phyloP scores from a whole-genome alignment of 2,329 filamentous ascomycete species.

The Aspergillus felis region DNA sequence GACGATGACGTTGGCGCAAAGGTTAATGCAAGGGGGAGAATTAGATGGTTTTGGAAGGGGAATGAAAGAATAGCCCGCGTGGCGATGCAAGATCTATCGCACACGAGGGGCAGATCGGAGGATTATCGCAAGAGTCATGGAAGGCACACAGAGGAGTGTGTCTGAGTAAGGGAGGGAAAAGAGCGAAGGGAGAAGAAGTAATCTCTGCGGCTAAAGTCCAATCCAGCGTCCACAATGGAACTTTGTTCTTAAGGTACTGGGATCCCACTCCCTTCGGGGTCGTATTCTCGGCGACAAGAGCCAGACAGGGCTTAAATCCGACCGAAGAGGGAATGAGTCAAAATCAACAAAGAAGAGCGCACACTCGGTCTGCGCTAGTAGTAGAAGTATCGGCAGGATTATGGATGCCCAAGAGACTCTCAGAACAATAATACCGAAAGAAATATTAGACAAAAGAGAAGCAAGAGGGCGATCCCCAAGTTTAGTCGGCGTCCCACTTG shows the following conservation, averaged over 20 bases:
- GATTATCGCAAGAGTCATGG: constrained; percentile 17
- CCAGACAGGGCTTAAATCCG: background rate
- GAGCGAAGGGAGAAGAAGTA: background rate
- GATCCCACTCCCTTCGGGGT: too few species aligned
- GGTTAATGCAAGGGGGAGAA: constrained; percentile 11
- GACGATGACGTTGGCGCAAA: constrained; percentile 12
- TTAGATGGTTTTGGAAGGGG: constrained; percentile 8
- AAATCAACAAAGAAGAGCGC: background rate
- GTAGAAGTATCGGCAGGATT: background rate
- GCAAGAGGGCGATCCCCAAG: background rate
- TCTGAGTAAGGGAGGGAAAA: background rate
- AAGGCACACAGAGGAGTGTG: constrained; percentile 7
- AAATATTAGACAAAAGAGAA: background rate
- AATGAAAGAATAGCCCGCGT: constrained; percentile 12
- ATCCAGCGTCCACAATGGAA: background rate
- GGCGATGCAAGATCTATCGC: constrained; percentile 17
- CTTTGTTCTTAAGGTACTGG: background rate
- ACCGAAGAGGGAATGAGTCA: background rate
- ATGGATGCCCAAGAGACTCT: background rate
- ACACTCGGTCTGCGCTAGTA: background rate
- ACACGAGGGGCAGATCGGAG: constrained; percentile 18
- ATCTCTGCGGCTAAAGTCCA: background rate
- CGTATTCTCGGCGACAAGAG: too few species aligned
- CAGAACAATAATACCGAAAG: too few species aligned
- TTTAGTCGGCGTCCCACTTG: background rate